Conservation (phyloP, 2,329 filamentous ascomycete species). For the Paraconiothyrium brasiliense region DNA sequence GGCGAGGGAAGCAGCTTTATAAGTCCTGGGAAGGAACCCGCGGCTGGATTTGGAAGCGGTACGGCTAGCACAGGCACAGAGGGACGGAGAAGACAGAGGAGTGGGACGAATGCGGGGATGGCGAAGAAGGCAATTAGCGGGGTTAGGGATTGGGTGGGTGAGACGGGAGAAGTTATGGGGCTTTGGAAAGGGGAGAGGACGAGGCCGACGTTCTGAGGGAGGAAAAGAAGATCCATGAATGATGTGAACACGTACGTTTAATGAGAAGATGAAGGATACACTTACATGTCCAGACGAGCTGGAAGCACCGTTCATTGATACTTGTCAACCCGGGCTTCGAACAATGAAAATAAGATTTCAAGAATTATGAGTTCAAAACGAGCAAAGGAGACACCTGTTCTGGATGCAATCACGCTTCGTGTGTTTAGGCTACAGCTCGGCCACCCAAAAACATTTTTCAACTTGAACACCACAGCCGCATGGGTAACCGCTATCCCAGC, state of each 20-base stretch:
- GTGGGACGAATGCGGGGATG: conserved; percentile 64
- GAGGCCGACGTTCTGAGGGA: conserved; percentile 51
- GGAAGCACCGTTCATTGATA: background rate
- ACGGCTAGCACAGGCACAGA: conserved; percentile 46
- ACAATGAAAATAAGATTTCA: background rate
- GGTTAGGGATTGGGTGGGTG: conserved; percentile 71
- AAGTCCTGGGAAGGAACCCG: conserved; percentile 53
- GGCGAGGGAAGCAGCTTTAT: conserved; percentile 64
- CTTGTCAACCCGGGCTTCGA: background rate
- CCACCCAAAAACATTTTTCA: background rate
- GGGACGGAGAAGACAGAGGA: conserved; percentile 53
- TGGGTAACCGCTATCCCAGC: background rate
- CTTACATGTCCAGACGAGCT: background rate
- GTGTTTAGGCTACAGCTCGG: background rate
- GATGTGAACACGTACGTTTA: background rate
- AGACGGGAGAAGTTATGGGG: conserved; percentile 69
- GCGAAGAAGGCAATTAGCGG: conserved; percentile 67
- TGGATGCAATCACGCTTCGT: background rate
- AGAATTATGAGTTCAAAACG: background rate
- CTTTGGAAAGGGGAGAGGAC: conserved; percentile 68
- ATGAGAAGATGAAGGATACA: background rate
- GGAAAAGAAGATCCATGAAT: background rate
- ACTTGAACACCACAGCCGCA: background rate
- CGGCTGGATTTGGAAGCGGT: conserved; percentile 24
- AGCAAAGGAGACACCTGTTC: background rate